Conservation (phyloP, 2,329 filamentous ascomycete genomes). For the Coniochaeta prunicola region DNA sequence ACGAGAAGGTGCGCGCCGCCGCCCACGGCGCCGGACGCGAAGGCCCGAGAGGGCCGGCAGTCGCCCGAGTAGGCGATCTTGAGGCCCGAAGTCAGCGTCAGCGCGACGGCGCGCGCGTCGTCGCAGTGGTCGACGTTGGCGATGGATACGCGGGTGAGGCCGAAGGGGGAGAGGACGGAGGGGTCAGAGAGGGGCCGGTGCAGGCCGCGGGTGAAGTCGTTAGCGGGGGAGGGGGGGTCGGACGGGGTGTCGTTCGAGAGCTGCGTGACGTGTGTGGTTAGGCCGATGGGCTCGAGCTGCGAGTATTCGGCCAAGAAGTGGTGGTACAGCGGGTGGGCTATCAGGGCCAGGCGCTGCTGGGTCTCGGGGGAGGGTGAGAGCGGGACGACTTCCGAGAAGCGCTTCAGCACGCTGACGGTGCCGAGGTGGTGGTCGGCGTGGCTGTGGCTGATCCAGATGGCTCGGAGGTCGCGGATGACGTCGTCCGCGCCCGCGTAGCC, state of each 20-base stretch:
- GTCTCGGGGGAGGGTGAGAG: slow-evolving; percentile 20
- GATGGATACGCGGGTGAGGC: slow-evolving; percentile 60
- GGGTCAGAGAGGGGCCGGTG: slow-evolving; percentile 28
- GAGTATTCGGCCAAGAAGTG: slow-evolving; percentile 74
- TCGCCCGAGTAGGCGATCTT: slow-evolving; percentile 92
- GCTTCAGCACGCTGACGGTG: slow-evolving; percentile 69
- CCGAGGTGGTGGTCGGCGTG: slow-evolving; percentile 97
- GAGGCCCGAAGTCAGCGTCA: slow-evolving; percentile 72
- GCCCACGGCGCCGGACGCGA: slow-evolving; percentile 71
- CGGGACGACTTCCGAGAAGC: slow-evolving; percentile 60
- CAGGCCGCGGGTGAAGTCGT: slow-evolving; percentile 32
- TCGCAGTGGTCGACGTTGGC: slow-evolving; percentile 71
- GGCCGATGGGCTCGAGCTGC: slow-evolving; percentile 69
- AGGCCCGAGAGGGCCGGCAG: slow-evolving; percentile 69
- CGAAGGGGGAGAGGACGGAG: slow-evolving; percentile 16
- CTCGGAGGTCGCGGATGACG: slow-evolving; percentile 71
- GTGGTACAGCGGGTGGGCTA: slow-evolving; percentile 65
- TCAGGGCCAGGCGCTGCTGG: slow-evolving; percentile 46
- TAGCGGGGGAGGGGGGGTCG: slow-evolving; percentile 23
- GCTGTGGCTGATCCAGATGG: slow-evolving; percentile 89
- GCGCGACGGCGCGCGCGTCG: slow-evolving; percentile 65
- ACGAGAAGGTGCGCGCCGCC: slow-evolving; percentile 73
- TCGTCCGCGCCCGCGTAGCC: slow-evolving; percentile 54
- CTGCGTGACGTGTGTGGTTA: slow-evolving; percentile 38
- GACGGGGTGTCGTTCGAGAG: slow-evolving; percentile 10